These are phyloP conservation scores for Phytophthora europaea DNA, from an alignment of 352 stramenopile genomes.

Conservation along the genomic window DNA sequence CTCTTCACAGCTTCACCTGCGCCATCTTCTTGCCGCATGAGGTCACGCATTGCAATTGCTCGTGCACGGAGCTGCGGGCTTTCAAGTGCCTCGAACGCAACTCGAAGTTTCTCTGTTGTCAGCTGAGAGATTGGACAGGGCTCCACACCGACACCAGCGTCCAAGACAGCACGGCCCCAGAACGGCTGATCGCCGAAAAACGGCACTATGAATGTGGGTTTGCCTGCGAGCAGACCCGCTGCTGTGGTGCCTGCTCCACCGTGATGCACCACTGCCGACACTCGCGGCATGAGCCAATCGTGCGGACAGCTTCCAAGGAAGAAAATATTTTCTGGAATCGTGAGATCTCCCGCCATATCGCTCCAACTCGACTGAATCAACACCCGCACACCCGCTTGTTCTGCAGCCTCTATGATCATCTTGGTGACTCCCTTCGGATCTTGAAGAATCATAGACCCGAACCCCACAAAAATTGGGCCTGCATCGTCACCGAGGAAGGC, in stretches of 20 bases:
- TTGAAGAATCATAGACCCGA: conserved; percentile 94
- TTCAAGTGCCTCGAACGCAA: conserved; percentile 82
- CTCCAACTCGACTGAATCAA: conserved; percentile 94
- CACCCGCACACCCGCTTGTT: conserved; percentile 72
- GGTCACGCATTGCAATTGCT: conserved; percentile 58
- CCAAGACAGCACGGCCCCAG: conserved; percentile 91
- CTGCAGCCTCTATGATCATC: conserved; percentile 90
- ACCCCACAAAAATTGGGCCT: conserved; percentile 94
- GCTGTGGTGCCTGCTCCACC: conserved; percentile 92
- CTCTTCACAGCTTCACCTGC: conserved; percentile 80
- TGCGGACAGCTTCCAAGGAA: conserved; percentile 83
- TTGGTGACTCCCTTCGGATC: conserved; percentile 73
- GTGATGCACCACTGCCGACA: conserved; percentile 88
- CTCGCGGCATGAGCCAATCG: conserved; percentile 93
- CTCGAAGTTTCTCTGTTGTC: conserved; percentile 80
- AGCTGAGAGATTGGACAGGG: conserved; percentile 88
- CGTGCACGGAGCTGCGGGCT: conserved; percentile 56
- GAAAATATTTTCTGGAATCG: conserved; percentile 65
- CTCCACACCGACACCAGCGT: conserved; percentile 84
- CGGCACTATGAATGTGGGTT: conserved; percentile 95
- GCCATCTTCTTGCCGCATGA: conserved; percentile 90
- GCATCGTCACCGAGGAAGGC: conserved; percentile 71
- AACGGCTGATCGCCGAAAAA: conserved; percentile 97
- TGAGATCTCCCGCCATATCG: conserved; percentile 66
- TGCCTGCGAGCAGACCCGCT: conserved; percentile 89